Evolutionary conservation across 139 green algal genomes (phyloP), one percentile per base, ranked within the genome.

Genomic region (Microglena sp.): DNA sequence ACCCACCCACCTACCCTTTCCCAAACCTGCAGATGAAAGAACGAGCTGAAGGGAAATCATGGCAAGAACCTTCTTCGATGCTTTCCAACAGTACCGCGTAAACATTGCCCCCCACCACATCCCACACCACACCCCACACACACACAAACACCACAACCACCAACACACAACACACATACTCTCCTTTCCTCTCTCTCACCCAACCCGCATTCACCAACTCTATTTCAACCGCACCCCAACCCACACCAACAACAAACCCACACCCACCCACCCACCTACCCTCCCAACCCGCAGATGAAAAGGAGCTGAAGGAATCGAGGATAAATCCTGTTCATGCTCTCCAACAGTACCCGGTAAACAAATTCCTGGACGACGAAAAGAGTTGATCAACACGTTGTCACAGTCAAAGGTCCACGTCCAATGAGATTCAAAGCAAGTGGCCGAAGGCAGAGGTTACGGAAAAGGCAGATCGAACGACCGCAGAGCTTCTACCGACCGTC

Each of bases 261-360:
- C n/a, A n/a, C n/a, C n/a, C n/a, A n/a, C n/a, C n/a, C n/a, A n/a
- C n/a, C n/a, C n/a, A n/a, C n/a, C n/a, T n/a, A n/a, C n/a, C n/a
- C n/a, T n/a, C n/a, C 18, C 71, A 93, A 93, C 45, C 83, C 86
- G 43, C 77, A 77, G 34, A 93, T 93, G 86, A 88, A n/a, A 87
- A 82, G 55, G 82, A 93, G 74, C 83, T 93, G 30, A 81, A 82
- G 33, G 84, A 86, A n/a, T n/a, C n/a, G n/a, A 18, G 11, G 11
- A 50, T 50, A 46, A 62, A 78, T 82, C 59, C 71, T 82, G 24
- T 43, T 61, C 24, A 46, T 78, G 71, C 68, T 82, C 18, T 69
- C 57, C 64, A 71, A 74, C 36, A 71, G 33, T 21, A 50, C 18
- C 11, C 40, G 18, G 18, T 45, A n/a, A 84, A 84, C 55, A 84